Conservation (phyloP, 768 basidiomycete genomes). For the Rubroboletus satanas region DNA sequence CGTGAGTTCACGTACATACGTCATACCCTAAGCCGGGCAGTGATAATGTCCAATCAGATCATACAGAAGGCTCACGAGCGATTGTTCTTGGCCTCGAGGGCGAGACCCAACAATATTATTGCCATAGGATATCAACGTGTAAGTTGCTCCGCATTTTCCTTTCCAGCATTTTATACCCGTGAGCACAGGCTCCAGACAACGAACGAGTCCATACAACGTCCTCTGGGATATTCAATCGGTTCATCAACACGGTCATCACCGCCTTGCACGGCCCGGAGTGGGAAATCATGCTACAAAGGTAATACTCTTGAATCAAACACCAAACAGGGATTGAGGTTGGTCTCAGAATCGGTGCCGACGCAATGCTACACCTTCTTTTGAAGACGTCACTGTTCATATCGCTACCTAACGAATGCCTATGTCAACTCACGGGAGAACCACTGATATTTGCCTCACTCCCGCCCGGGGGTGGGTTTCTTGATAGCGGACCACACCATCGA, state of each 20-base stretch:
- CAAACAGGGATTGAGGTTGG: not conserved
- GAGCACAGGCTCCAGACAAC: slow-evolving; percentile 22
- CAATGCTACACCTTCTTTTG: slow-evolving; percentile 74
- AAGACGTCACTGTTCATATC: slow-evolving; percentile 72
- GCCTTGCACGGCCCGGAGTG: slow-evolving; percentile 63
- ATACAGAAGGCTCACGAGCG: slow-evolving; percentile 58
- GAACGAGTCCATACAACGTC: slow-evolving; percentile 39
- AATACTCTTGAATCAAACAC: not conserved
- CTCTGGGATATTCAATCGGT: slow-evolving; percentile 51
- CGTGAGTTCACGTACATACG: slow-evolving; percentile 31
- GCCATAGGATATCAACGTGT: slow-evolving; percentile 64
- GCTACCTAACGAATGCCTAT: slow-evolving; percentile 78
- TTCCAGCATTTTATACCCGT: not conserved
- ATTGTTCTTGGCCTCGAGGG: slow-evolving; percentile 40
- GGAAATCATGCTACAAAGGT: slow-evolving; percentile 63
- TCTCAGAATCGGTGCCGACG: slow-evolving; percentile 68
- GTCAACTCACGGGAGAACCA: slow-evolving; percentile 77
- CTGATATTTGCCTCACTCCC: slow-evolving; percentile 45
- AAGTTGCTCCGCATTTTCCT: slow-evolving; percentile 12
- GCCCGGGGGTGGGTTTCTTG: slow-evolving; percentile 8
- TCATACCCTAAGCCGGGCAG: not conserved
- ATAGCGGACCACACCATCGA: not conserved
- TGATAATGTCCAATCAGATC: slow-evolving; percentile 37
- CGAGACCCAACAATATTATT: slow-evolving; percentile 53
- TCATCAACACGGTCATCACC: slow-evolving; percentile 73